Conservation (phyloP, 2,329 filamentous ascomycete species). For the Ascocoryne sarcoides region DNA sequence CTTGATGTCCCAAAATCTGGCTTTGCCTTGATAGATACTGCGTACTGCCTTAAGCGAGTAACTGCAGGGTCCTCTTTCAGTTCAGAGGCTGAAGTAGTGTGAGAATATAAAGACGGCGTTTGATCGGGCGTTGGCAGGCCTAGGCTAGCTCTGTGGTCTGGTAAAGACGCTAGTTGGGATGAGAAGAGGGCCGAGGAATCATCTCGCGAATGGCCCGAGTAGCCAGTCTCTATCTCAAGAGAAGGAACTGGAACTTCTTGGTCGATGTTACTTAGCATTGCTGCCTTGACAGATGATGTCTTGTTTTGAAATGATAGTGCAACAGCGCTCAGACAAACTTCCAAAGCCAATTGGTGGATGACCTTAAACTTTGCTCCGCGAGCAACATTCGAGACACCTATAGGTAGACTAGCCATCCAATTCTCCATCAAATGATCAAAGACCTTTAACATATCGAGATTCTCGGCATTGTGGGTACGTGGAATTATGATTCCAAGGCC, state of each 20-base stretch:
- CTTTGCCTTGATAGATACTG: constrained; percentile 24
- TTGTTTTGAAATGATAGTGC: constrained; percentile 17
- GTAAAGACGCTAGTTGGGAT: neutral
- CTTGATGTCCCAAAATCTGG: constrained; percentile 22
- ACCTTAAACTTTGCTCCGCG: constrained; percentile 24
- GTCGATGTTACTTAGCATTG: neutral
- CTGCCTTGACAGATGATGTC: neutral
- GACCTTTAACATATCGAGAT: constrained; percentile 18
- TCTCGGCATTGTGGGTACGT: neutral
- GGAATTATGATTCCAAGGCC: constrained; percentile 10
- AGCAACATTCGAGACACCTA: constrained; percentile 14
- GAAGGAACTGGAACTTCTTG: neutral
- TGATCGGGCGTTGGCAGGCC: constrained; percentile 16
- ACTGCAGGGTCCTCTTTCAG: constrained; percentile 26
- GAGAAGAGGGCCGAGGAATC: neutral
- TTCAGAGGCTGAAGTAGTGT: constrained; percentile 16
- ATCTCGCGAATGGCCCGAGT: constrained; percentile 2
- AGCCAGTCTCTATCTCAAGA: neutral
- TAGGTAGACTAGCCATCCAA: constrained; percentile 26
- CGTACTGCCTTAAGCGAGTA: constrained; percentile 30
- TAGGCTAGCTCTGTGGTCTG: constrained; percentile 1
- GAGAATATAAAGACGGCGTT: constrained; percentile 24
- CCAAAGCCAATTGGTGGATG: constrained; percentile 22
- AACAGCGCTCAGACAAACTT: constrained; percentile 26
- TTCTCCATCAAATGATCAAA: constrained; percentile 24